Base-by-base conservation (phyloP, 768 basidiomycete genomes). In the Tylopilus plumbeoviolaceoides region DNA sequence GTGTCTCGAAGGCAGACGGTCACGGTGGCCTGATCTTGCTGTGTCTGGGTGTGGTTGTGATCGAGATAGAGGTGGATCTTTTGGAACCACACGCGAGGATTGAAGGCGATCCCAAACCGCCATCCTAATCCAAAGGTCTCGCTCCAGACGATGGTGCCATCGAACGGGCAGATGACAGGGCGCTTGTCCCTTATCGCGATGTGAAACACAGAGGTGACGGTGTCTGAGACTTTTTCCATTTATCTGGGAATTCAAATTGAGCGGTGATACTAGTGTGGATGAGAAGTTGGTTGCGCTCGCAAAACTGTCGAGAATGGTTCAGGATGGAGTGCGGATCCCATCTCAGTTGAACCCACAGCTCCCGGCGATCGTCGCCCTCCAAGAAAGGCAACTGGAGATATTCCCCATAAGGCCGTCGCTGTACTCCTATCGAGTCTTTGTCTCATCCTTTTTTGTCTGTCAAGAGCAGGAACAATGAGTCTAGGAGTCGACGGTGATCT, bases 221-320 rank as follows among this genome's bases (percentile, higher is more conserved):
- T 60, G 50, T 67, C 65, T 8, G 60, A 63, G 25, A 69, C 11
- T 53, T 42, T 67, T 14, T 69, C 57, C 67, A 67, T 57, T 5
- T 1, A n/a, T 10, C 23, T 5, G 48, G 7, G 21, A 9, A 31
- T 15, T 3, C 20, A 17, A 33, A 33, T 33, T 15, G 12, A 33
- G 33, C 14, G 33, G 33, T 11, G 30, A 30, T 4, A 5, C 30
- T 30, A n/a, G n/a, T 28, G 30, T 30, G 5, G 30, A 30, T 30
- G 30, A n/a, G n/a, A n/a, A n/a, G n/a, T 23, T 23, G 23, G 23
- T 23, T 5, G 23, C 23, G 23, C 23, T 23, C 23, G 23, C 23
- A 23, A 23, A 23, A 5, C 27, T 28, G 30, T 30, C 30, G 30
- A 30, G 30, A 7, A 11, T 30, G 10, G 30, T 7, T 30, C 8